phyloP scores from a whole-genome alignment of 495 filamentous ascomycete genomes.

The Clohesyomyces aquaticus region DNA sequence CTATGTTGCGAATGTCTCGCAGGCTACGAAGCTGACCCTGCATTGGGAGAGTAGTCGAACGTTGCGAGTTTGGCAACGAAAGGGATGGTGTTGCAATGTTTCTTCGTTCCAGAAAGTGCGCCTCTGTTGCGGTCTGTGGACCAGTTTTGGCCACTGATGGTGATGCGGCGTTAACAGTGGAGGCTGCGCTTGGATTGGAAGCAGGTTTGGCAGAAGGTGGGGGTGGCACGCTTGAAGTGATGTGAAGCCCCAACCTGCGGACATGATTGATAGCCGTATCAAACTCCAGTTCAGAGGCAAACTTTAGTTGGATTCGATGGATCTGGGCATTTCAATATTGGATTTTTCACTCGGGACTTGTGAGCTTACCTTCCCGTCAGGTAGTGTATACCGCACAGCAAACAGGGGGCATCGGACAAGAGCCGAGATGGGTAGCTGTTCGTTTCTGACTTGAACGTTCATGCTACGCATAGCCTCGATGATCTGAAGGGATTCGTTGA shows the following conservation, averaged over 20 bases:
- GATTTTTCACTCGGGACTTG: background rate
- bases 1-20: background rate
- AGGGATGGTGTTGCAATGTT: background rate
- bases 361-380: slow-evolving; percentile 31
- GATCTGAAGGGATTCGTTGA: slow-evolving; percentile 12
- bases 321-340: slow-evolving; percentile 41
- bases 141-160: slow-evolving; percentile 1
- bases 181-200: background rate
- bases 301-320: slow-evolving; percentile 54
- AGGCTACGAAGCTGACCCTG: background rate
- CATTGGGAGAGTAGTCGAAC: background rate
- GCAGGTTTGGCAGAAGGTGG: slow-evolving; percentile 1
- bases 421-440: slow-evolving; percentile 39
- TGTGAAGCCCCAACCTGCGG: slow-evolving; percentile 42
- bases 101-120: background rate
- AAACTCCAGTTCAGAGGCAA: slow-evolving; percentile 47
- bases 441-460: slow-evolving; percentile 18
- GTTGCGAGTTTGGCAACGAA: background rate
- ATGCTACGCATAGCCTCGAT: slow-evolving; percentile 13
- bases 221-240: slow-evolving; percentile 15
- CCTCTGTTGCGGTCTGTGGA: background rate
- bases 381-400: slow-evolving; percentile 37
- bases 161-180: background rate
- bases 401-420: slow-evolving; percentile 33
- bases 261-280: slow-evolving; percentile 42